These are phyloP conservation scores for Aspergillus sclerotiicarbonarius DNA, from an alignment of 495 filamentous ascomycete species.

Conservation along the genomic window DNA sequence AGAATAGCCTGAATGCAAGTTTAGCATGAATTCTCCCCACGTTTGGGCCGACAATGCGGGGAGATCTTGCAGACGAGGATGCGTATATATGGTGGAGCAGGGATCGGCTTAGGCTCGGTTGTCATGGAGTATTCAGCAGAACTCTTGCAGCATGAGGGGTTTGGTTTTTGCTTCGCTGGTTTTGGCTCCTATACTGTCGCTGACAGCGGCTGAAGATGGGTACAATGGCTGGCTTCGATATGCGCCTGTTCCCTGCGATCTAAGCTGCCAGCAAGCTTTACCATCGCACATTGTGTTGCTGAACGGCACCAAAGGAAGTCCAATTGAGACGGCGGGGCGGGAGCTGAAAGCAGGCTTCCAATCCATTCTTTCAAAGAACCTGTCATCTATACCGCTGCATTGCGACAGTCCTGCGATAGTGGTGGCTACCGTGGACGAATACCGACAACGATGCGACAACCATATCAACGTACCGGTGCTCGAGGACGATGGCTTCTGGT, in stretches of 20 bases:
- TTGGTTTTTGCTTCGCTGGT: not conserved
- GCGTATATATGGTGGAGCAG: not conserved
- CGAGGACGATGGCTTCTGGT: slow-evolving; percentile 62
- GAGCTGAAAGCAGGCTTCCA: slow-evolving; percentile 60
- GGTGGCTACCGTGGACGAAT: slow-evolving; percentile 57
- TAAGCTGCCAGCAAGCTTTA: slow-evolving; percentile 31
- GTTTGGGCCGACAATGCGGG: not conserved
- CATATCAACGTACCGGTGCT: slow-evolving; percentile 40
- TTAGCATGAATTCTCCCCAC: slow-evolving; percentile 4
- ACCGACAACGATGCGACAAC: slow-evolving; percentile 37
- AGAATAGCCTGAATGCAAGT: slow-evolving; percentile 4
- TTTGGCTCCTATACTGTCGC: not conserved
- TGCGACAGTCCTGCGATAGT: slow-evolving; percentile 39
- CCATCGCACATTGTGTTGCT: slow-evolving; percentile 54
- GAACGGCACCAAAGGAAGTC: slow-evolving; percentile 50
- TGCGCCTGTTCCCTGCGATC: slow-evolving; percentile 48
- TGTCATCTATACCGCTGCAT: slow-evolving; percentile 30
- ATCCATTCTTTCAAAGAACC: slow-evolving; percentile 48
- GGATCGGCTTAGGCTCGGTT: not conserved
- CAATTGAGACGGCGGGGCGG: slow-evolving; percentile 56
- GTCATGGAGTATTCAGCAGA: not conserved
- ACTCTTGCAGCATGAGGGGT: not conserved
- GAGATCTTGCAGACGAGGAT: not conserved
- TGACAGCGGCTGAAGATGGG: slow-evolving; percentile 50
- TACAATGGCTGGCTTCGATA: slow-evolving; percentile 65